Evolutionary conservation across 2,329 filamentous ascomycete genomes (phyloP), one percentile per base, ranked within the genome.

Genomic region (Phialophora chinensis): DNA sequence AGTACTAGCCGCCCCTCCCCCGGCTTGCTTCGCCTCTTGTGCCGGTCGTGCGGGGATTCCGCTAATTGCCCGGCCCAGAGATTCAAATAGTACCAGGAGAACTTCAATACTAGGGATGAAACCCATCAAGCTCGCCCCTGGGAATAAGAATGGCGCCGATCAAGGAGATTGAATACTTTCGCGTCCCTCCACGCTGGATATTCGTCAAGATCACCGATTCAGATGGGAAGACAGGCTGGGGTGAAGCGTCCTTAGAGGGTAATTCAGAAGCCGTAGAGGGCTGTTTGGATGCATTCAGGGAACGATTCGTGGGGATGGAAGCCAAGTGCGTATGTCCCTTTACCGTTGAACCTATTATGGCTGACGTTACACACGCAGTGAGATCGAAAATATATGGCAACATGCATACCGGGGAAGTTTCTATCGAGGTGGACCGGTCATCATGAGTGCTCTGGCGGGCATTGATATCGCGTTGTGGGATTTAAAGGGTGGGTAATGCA

Each of bases 131-230:
- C 55, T 58, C 33, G 55, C 44, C 33, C 33, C 33, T 58, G 55
- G 33, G 55, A 58, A 58, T 17, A 42, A 58, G 31, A 25, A 58
- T 58, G 55, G 55, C 55, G 27, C 55, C 55, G 33, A 58, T 58
- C 55, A 58, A 58, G 55, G 55, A 58, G 17, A 58, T 58, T 58
- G 55, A 58, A 58, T 58, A 58, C 55, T 58, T 58, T 58, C 55
- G 55, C 33, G 55, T 58, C n/a, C 55, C 55, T 58, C 55, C 55
- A 44, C 55, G 55, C n/a, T 58, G 55, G 55, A 58, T 58, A 42
- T 58, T 58, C 35, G 55, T 58, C 55, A 58, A 58, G 55, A 58
- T 58, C 55, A 58, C 55, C 35, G 55, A 58, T 44, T 23, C 55
- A 14, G 55, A 58, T 38, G 55, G 55, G 4, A 58, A 58, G 31